Conservation (phyloP, 129 eudicot species). For the Gnaphalium uliginosum region DNA sequence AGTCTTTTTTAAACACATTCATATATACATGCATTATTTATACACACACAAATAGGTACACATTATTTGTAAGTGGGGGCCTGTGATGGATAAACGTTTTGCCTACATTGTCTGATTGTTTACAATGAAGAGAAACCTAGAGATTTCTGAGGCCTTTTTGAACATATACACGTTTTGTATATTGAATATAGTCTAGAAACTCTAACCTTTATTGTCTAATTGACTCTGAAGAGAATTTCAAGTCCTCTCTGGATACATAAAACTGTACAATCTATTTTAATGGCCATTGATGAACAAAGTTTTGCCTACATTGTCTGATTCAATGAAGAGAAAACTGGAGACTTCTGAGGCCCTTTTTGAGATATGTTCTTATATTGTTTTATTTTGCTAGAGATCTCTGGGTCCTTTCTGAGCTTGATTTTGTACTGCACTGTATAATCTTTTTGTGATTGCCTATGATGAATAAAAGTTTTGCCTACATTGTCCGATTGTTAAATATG, state of each 20-base stretch:
- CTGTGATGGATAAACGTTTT: constrained; percentile 6
- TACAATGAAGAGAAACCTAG: neutral
- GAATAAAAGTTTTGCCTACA: constrained; percentile 38
- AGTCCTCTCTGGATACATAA: neutral
- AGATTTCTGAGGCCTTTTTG: constrained; percentile 13
- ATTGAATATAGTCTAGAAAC: too few species aligned
- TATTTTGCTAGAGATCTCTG: neutral
- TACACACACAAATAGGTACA: neutral
- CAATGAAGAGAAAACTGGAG: constrained; percentile 10
- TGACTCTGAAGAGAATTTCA: neutral
- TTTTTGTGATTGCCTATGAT: constrained; percentile 28
- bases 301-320: constrained; percentile 32
- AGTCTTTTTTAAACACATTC: neutral
- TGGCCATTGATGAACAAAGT: neutral
- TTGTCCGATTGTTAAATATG: constrained; percentile 25
- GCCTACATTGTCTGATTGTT: constrained; percentile 12
- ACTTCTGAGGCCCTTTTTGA: constrained; percentile 23
- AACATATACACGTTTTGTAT: neutral
- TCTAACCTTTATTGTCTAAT: neutral
- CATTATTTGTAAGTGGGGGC: neutral
- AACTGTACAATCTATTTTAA: too few species aligned
- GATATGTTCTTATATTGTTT: neutral
- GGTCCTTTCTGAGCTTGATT: neutral
- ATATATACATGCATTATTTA: neutral
- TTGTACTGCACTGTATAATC: neutral